These are phyloP conservation scores for Monilinia aucupariae DNA, from an alignment of 2,329 filamentous ascomycete genomes.

Conservation along the genomic window DNA sequence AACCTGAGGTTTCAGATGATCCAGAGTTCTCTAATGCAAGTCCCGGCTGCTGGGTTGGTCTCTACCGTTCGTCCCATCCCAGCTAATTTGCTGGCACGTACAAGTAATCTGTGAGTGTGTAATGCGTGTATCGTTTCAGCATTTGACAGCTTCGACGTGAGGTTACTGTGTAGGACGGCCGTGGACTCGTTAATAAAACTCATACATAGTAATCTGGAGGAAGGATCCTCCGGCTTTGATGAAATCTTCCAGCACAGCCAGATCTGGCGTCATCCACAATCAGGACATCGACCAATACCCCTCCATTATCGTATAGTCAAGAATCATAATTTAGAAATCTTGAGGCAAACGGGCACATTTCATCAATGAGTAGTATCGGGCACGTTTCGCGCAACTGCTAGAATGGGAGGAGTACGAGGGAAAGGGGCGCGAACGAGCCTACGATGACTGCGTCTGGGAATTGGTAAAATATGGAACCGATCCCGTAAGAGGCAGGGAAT, in stretches of 20 bases:
- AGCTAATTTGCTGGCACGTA: not conserved
- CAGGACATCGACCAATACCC: not conserved
- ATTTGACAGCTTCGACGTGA: not conserved
- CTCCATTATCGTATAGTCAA: not conserved
- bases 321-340: not conserved
- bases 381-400: conserved; percentile 8
- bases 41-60: not conserved
- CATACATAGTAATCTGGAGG: not conserved
- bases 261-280: not conserved
- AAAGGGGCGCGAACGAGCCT: not conserved
- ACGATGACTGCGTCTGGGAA: not conserved
- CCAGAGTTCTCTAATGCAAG: not conserved
- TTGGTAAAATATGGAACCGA: not conserved
- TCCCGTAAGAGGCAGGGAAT: not conserved
- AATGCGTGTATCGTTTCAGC: not conserved
- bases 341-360: not conserved
- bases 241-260: not conserved
- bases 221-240: not conserved
- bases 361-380: not conserved
- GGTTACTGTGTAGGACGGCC: not conserved
- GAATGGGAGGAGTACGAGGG: not conserved
- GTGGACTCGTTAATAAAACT: too few species aligned
- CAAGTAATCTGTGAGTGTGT: not conserved
- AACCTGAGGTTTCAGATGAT: not conserved
- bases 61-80: not conserved